Evolutionary conservation across 2,329 filamentous ascomycete genomes (phyloP).

Genomic region (Xylaria multiplex): DNA sequence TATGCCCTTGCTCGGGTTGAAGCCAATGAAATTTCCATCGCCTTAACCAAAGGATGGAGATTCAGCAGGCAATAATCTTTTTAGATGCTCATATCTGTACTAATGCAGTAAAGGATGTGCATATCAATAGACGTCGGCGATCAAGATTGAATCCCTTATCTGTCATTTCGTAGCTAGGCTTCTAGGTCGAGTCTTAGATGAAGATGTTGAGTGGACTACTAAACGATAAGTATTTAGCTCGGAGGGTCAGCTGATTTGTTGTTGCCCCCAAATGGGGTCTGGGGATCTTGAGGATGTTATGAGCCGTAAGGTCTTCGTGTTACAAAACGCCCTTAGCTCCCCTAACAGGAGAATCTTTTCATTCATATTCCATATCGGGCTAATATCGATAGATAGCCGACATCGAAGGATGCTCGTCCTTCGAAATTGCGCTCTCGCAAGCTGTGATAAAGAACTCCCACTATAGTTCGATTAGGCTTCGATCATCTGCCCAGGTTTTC

Average conservation of each 20-base stretch:
- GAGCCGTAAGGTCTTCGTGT: too few relatives aligned
- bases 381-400: too few relatives aligned
- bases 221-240: neutral
- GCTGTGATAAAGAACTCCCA: too few relatives aligned
- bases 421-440: too few relatives aligned
- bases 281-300: too few relatives aligned
- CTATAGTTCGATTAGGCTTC: too few relatives aligned
- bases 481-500: too few relatives aligned
- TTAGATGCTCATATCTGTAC: neutral
- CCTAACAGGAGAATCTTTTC: too few relatives aligned
- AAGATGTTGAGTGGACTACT: neutral
- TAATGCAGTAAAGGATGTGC: neutral
- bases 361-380: too few relatives aligned
- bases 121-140: neutral
- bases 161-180: neutral
- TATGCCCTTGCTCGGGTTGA: neutral
- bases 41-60: neutral
- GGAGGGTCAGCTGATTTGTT: slow-evolving; percentile 2
- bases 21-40: neutral
- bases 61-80: neutral
- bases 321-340: too few relatives aligned
- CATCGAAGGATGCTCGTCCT: too few relatives aligned
- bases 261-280: too few relatives aligned
- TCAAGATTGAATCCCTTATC: neutral
- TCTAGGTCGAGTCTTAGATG: neutral